A percentile compares a stretch with the other conserved stretches of the same genome.
These are phyloP conservation scores for Cryphonectria nitschkei DNA, from an alignment of 2,329 filamentous ascomycete species.

Conservation along the genomic window DNA sequence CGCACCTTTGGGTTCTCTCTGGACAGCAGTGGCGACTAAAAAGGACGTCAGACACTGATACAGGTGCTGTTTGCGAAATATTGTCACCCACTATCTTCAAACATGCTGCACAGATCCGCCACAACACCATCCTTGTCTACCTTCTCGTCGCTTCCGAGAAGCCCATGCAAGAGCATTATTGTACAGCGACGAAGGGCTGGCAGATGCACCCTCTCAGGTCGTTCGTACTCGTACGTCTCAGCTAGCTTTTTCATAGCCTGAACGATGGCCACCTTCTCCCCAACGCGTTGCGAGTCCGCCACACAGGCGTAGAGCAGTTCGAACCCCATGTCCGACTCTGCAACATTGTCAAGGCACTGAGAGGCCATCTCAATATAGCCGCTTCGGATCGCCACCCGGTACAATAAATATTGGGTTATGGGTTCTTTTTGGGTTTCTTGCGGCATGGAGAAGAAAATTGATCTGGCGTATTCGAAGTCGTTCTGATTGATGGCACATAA, in stretches of 20 bases:
- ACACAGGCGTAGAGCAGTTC: conserved; percentile 80
- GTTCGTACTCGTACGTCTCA: conserved; percentile 54
- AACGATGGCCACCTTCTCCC: conserved; percentile 64
- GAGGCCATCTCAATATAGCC: conserved; percentile 62
- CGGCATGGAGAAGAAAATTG: conserved; percentile 63
- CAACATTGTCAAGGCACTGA: conserved; percentile 66
- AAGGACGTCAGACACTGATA: conserved; percentile 10
- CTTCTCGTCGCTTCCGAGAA: conserved; percentile 41
- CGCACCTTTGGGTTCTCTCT: conserved; percentile 43
- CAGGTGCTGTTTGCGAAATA: not conserved
- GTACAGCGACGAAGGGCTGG: conserved; percentile 67
- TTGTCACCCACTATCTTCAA: conserved; percentile 46
- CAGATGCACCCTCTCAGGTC: conserved; percentile 57
- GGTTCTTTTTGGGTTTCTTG: conserved; percentile 60
- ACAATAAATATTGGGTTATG: conserved; percentile 74
- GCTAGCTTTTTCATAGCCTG: conserved; percentile 63
- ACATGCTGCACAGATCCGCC: conserved; percentile 58
- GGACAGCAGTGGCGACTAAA: conserved; percentile 48
- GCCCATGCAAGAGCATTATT: conserved; percentile 52
- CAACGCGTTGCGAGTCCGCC: conserved; percentile 70
- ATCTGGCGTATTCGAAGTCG: conserved; percentile 56
- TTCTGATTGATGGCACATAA: conserved; percentile 66
- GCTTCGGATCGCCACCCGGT: conserved; percentile 68
- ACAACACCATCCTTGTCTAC: conserved; percentile 34
- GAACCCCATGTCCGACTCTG: conserved; percentile 53